Conservation (phyloP, 345 rosid genomes). For the Salix viminalis region DNA sequence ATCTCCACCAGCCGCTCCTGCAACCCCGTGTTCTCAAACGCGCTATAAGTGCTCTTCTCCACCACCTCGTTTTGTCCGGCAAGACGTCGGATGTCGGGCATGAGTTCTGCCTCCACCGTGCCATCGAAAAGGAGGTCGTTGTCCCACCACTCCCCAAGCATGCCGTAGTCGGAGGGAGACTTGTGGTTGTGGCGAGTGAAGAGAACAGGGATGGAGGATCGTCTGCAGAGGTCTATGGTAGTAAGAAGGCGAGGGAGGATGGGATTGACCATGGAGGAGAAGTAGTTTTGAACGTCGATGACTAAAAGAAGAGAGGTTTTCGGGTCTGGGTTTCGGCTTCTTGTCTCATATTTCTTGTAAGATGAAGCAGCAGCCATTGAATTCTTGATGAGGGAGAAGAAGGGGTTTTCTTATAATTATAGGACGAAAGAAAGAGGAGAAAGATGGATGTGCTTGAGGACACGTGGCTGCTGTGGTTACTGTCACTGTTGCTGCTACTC, state of each 20-base stretch:
- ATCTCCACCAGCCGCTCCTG: constrained; percentile 45
- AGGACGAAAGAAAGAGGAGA: too few relatives aligned
- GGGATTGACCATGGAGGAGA: constrained; percentile 53
- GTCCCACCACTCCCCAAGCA: constrained; percentile 75
- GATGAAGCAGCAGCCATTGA: constrained; percentile 12
- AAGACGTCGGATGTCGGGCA: constrained; percentile 38
- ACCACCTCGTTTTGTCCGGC: constrained; percentile 39
- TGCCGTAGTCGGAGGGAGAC: constrained; percentile 46
- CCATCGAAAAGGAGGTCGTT: constrained; percentile 55
- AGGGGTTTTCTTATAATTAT: neutral
- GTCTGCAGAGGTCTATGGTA: constrained; percentile 60
- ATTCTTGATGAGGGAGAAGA: neutral
- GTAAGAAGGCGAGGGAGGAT: constrained; percentile 46
- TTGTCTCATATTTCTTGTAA: constrained; percentile 45
- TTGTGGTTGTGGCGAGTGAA: constrained; percentile 77
- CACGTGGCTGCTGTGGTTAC: too few relatives aligned
- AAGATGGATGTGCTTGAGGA: too few relatives aligned
- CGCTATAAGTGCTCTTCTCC: constrained; percentile 74
- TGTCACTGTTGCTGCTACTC: too few relatives aligned
- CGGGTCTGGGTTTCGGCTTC: constrained; percentile 56
- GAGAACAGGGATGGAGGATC: constrained; percentile 58
- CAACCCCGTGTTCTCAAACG: constrained; percentile 48
- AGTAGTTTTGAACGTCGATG: constrained; percentile 64
- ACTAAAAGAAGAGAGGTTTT: constrained; percentile 48
- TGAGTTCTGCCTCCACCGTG: constrained; percentile 45